phyloP scores from a whole-genome alignment of 495 filamentous ascomycete species.

The Neurospora africana region DNA sequence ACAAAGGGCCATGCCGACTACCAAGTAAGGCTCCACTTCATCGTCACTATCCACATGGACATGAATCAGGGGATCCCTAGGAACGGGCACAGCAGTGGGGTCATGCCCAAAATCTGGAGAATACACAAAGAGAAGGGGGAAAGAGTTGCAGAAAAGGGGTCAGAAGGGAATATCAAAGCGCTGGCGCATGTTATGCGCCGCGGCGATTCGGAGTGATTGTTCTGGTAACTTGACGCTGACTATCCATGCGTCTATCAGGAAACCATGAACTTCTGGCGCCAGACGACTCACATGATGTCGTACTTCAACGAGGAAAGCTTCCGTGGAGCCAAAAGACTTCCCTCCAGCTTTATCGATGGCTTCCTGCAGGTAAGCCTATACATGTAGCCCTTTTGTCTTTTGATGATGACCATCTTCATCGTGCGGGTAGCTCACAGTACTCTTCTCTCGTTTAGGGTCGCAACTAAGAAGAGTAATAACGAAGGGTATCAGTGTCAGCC shows the following conservation, averaged over 20 bases:
- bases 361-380: constrained; percentile 67
- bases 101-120: not conserved
- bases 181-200: not conserved
- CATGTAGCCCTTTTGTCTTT: not conserved
- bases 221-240: not conserved
- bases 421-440: not conserved
- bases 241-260: constrained; percentile 47
- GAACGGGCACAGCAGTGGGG: not conserved
- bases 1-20: constrained; percentile 82
- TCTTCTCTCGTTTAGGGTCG: constrained; percentile 29
- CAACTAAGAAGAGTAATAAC: constrained; percentile 30
- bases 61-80: not conserved
- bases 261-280: constrained; percentile 99
- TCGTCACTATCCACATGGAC: not conserved
- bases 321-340: constrained; percentile 60
- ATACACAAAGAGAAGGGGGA: not conserved
- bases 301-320: constrained; percentile 87
- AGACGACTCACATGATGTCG: constrained; percentile 90
- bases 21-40: constrained; percentile 43
- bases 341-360: constrained; percentile 77
- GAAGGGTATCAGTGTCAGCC: not conserved
- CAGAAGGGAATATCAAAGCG: not conserved
- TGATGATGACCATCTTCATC: not conserved
- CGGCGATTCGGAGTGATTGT: not conserved
- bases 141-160: not conserved